Percentiles rank a stretch among this genome's conserved stretches.
Conservation (phyloP, 2,329 filamentous ascomycete species). For the Aschersonia sp. region DNA sequence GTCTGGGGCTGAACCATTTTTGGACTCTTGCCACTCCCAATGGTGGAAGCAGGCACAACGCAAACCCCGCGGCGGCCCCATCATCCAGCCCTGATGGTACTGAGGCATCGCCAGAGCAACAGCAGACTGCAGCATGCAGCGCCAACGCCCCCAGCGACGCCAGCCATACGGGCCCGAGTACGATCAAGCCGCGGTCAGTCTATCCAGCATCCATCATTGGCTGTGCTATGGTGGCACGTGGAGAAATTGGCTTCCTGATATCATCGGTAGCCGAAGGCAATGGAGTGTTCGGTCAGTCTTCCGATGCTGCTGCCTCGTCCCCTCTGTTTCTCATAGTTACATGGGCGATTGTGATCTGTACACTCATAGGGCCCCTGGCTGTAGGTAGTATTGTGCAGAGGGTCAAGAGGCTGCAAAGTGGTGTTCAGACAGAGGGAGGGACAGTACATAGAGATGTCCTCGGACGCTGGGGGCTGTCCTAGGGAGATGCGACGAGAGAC, state of each 20-base stretch:
- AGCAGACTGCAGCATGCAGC: not conserved
- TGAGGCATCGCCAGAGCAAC: not conserved
- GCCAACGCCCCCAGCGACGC: not conserved
- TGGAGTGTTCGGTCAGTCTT: constrained; percentile 19
- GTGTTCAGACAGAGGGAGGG: not conserved
- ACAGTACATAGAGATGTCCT: constrained; percentile 2
- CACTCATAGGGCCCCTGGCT: constrained; percentile 32
- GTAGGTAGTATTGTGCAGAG: constrained; percentile 31
- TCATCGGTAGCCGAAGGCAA: constrained; percentile 48
- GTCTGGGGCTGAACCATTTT: not conserved
- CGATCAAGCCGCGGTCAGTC: constrained; percentile 41
- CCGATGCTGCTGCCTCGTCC: constrained; percentile 9
- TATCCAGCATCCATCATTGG: constrained; percentile 55
- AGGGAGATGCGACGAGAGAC: not conserved
- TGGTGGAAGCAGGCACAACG: not conserved
- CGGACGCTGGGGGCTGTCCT: constrained; percentile 1
- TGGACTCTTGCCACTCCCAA: not conserved
- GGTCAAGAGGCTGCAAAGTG: constrained; percentile 17
- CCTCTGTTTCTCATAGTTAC: constrained; percentile 36
- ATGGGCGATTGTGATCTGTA: constrained; percentile 42
- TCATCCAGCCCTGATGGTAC: not conserved
- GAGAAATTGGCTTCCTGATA: constrained; percentile 69
- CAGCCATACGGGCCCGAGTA: constrained; percentile 3
- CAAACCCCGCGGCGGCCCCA: not conserved
- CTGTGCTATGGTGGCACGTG: constrained; percentile 57